A percentile compares a stretch with the other conserved stretches of the same genome.
Evolutionary conservation across 805 yeast genomes (phyloP).

Genomic region (Candida tibetensis): DNA sequence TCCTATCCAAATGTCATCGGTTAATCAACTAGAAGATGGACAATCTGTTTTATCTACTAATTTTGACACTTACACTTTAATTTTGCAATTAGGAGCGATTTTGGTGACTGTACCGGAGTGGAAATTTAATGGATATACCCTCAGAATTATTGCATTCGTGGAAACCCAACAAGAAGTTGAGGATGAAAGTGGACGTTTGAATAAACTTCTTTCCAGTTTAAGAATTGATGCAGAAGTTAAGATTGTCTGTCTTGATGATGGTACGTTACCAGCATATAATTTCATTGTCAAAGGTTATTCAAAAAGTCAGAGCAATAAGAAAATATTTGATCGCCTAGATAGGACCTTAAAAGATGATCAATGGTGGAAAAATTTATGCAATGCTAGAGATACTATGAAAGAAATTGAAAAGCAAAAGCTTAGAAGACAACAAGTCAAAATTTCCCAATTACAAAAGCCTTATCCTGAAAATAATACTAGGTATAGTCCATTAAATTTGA

Average conservation of each 20-base stretch:
- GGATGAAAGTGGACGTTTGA: constrained; percentile 65
- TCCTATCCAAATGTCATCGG: constrained; percentile 96
- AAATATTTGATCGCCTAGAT: constrained; percentile 45
- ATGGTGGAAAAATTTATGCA: constrained; percentile 80
- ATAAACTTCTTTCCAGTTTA: constrained; percentile 63
- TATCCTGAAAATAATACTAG: constrained; percentile 11
- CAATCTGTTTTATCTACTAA: constrained; percentile 77
- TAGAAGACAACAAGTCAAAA: constrained; percentile 4
- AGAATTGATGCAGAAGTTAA: constrained; percentile 82
- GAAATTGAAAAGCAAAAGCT: constrained; percentile 32
- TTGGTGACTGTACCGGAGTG: constrained; percentile 90
- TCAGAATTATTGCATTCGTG: constrained; percentile 88
- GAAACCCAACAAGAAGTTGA: constrained; percentile 67
- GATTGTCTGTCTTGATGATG: constrained; percentile 65
- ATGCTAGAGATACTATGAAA: constrained; percentile 47
- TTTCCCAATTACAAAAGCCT: constrained; percentile 2
- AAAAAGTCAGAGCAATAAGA: constrained; percentile 25
- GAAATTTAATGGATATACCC: constrained; percentile 63
- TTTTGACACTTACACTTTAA: constrained; percentile 93
- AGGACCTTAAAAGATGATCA: constrained; percentile 54
- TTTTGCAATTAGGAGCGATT: constrained; percentile 90
- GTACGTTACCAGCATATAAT: constrained; percentile 59
- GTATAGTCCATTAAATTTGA: constrained; percentile 26
- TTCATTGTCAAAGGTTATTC: constrained; percentile 70
- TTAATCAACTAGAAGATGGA: constrained; percentile 63